Evolutionary conservation across 2,329 filamentous ascomycete species (phyloP), one percentile per base, ranked within the genome.

Genomic region (Sporothrix luriei): DNA sequence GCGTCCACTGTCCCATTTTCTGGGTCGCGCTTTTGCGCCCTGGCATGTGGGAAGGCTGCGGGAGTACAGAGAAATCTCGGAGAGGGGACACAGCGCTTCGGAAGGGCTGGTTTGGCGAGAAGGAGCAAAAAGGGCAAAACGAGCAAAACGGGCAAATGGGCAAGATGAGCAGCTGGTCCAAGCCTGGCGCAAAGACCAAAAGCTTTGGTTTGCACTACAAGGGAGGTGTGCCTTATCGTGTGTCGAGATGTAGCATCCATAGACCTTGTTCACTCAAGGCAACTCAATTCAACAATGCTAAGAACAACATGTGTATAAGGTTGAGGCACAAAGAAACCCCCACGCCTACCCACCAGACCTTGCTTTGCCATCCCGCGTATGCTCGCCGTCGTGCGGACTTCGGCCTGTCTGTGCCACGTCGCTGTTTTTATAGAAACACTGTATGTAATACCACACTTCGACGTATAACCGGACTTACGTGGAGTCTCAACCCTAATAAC

Each of bases 11-110:
- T 16, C 26, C 54, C 10, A 24, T 61, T 61, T 26, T 46, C 57
- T 61, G 26, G 33, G 26, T 46, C 16, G 6, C 26, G 52, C 16
- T 62, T 6, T 13, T 13, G 13, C 16, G 16, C 38, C 26, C n/a
- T 61, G 55, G 55, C 57, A 62, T 62, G 57, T 62, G 57, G 57
- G 11, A 26, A 24, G 51, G 51, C 24, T 21, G 19, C 55, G 55
- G n/a, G 55, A 61, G 33, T 33, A 16, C 13, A 16, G 3, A 43
- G 55, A 43, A 61, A 61, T 33, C 55, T 61, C 55, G 33, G 55
- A 59, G 55, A 29, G n/a, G 33, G 19, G 48, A 6, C 19, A 49
- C 19, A 33, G 13, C 24, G 21, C 26, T 16, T 59, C 54, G 29
- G 19, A 16, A 26, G 51, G n/a, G n/a, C 29, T 16, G 21, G 19